Base-by-base conservation (phyloP, 2,329 filamentous ascomycete genomes). In the Fusarium illudens region DNA sequence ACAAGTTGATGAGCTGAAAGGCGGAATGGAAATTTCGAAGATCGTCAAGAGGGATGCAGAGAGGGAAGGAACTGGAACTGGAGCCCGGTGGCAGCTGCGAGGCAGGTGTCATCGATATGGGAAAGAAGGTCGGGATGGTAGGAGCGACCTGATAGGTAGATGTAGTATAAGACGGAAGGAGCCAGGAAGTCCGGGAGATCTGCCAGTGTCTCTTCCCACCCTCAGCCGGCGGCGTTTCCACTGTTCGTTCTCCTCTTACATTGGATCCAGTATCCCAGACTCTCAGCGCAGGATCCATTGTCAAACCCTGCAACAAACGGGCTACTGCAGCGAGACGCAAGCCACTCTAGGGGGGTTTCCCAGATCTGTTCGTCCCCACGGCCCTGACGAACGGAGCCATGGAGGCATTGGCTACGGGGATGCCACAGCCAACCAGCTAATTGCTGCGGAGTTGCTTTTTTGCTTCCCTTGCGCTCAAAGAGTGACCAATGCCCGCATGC, bases 241-340 rank as follows among this genome's bases (percentile, higher is more conserved):
- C 64, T 58, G 55, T 63, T 60, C 53, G 55, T 63, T 60, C 53
- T 58, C 50, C 60, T 57, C 59, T 39, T 42, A 30, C 56, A 37
- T 34, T 50, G 30, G 48, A 25, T 30, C 22, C 25, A 44, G 13
- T 50, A 29, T 46, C 52, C 50, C 39, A 30, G 39, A 12, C 30
- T 49, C 50, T 34, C 54, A 52, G 51, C 29, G 29, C 50, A 46
- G 58, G 59, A 68, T 62, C 65, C 27, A 58, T 58, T 29, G 49
- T 42, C 54, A 50, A 68, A 70, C 71, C 71, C 66, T 73, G 68
- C 62, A 70, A 64, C 37, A 58, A 66, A 62, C 61, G 55, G 65
- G 67, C 64, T 65, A 63, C 68, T 59, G 64, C 65, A 67, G 56
- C 54, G 46, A 54, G 51, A 62, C 36, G 60, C 63, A 72, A 73